Base-by-base conservation (phyloP, 352 stramenopile genomes). In the Peronospora farinosa region DNA sequence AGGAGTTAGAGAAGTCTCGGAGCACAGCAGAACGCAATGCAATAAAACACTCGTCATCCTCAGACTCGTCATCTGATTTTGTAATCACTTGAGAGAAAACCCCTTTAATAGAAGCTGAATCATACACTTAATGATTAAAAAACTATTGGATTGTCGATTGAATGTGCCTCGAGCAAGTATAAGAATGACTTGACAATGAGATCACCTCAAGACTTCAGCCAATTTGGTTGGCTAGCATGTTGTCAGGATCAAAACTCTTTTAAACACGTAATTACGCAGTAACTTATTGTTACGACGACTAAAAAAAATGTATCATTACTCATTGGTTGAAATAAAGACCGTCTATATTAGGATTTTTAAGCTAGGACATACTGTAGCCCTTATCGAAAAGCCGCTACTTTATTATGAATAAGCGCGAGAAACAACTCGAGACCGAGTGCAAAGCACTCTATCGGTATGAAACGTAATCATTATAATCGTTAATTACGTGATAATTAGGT, bases 11-110 rank as follows among this genome's bases (percentile, higher is more conserved):
- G 61, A 44, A 52, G 49, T 64, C 63, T 78, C 33, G 63, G 48
- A 78, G 67, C 76, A 71, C 70, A 47, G 78, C 79, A 92, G 79
- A 90, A 90, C 82, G 78, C 78, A 70, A 67, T 61, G 65, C 79
- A 81, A 63, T 75, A 63, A 75, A 52, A 57, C 64, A 48, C 61
- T 69, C 58, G 52, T 85, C 71, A 32, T 83, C 78, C 74, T 92
- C 82, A 92, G 82, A 88, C 80, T 92, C 82, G 82, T 92, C 82
- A 92, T 92, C 82, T 92, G 79, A 84, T 80, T 78, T 58, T 89
- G 66, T 79, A 90, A 92, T 92, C 82, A 92, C 63, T 74, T 92
- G 80, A 92, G 72, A 68, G 54, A 40, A 21, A 21, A 46, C 47
- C 23, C n/a, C n/a, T n/a, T n/a, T 27, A 5, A 4, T 2, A 27